Percentiles rank a stretch among this genome's conserved stretches.
These are phyloP conservation scores for Penicillium salamii DNA, from an alignment of 495 filamentous ascomycete genomes.

Conservation along the genomic window DNA sequence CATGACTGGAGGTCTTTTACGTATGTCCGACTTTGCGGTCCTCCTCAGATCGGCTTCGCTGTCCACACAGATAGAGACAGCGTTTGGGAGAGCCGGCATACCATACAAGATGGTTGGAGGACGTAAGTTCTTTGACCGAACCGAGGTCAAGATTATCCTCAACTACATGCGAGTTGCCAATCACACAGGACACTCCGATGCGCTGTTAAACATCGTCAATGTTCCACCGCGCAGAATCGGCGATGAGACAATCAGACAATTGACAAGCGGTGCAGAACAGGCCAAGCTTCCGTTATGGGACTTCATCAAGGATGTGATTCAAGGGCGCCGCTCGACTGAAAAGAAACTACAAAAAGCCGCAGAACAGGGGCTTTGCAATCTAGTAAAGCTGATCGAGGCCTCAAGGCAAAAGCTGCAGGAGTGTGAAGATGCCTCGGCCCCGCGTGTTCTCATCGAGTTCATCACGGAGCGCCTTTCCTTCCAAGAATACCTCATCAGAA, in stretches of 20 bases:
- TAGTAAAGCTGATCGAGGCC: slow-evolving; percentile 61
- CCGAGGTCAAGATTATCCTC: slow-evolving; percentile 83
- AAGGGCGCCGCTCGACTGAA: slow-evolving; percentile 63
- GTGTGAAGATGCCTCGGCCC: slow-evolving; percentile 43
- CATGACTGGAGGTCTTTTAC: slow-evolving; percentile 70
- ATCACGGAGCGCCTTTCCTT: slow-evolving; percentile 73
- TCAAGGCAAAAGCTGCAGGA: slow-evolving; percentile 57
- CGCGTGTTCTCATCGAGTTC: slow-evolving; percentile 70
- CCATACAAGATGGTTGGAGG: slow-evolving; percentile 95
- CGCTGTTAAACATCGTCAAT: slow-evolving; percentile 81
- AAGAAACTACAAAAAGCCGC: slow-evolving; percentile 67
- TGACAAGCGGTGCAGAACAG: slow-evolving; percentile 70
- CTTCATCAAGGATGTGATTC: slow-evolving; percentile 64
- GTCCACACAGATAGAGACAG: slow-evolving; percentile 80
- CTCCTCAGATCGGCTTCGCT: slow-evolving; percentile 80
- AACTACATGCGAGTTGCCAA: slow-evolving; percentile 87
- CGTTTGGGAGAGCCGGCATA: slow-evolving; percentile 80
- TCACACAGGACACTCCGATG: slow-evolving; percentile 87
- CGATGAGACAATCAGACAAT: slow-evolving; percentile 69
- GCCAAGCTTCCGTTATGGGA: slow-evolving; percentile 70
- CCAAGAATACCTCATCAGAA: slow-evolving; percentile 65
- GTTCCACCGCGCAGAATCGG: slow-evolving; percentile 79
- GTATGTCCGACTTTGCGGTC: slow-evolving; percentile 78
- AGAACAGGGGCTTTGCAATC: slow-evolving; percentile 60
- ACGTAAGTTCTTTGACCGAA: slow-evolving; percentile 85